Evolutionary conservation across 306 rosid species (phyloP), one percentile per base, ranked within the genome.

Genomic region (Argentina anserina): DNA sequence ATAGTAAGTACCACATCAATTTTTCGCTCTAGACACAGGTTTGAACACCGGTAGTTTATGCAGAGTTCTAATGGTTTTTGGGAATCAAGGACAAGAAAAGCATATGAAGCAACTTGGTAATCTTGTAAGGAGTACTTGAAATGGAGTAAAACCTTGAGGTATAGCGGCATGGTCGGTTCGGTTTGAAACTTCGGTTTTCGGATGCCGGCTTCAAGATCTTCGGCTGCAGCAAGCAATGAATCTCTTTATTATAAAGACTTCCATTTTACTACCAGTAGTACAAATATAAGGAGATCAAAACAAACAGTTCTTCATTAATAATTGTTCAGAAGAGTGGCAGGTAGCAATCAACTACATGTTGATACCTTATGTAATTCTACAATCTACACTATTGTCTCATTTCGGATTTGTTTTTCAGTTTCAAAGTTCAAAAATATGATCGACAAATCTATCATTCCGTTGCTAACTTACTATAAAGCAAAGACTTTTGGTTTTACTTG

Each of bases 191-290:
- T 92, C 28, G 80, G 75, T 72, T 74, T 88, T 34, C 67, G 75
- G 6, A 23, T 74, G 36, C 97, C 99, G 70, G 97, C 84, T 91
- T 95, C 96, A 69, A 88, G 83, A 83, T 95, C 97, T 73, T 95
- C 99, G 1, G 96, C 99, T 91, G 93, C 90, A 87, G 80, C 73
- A 13, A 75, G n/a, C 15, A 14, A 66, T 76, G 73, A 80, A 80
- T 60, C n/a, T n/a, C n/a, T n/a, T 49, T 60, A 68, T 15, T 33
- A 59, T 79, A 8, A 68, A 75, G 65, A 47, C 59, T 41, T 62
- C 29, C 63, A 69, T 47, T 69, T 33, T 2, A 29, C n/a, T n/a
- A 23, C 21, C 58, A 69, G n/a, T 26, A 69, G 33, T 25, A 12
- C 15, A 69, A 43, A 15, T 42, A 8, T 41, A 43, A 14, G 9